phyloP scores from a whole-genome alignment of 495 filamentous ascomycete species.

The Xylaria castorea region DNA sequence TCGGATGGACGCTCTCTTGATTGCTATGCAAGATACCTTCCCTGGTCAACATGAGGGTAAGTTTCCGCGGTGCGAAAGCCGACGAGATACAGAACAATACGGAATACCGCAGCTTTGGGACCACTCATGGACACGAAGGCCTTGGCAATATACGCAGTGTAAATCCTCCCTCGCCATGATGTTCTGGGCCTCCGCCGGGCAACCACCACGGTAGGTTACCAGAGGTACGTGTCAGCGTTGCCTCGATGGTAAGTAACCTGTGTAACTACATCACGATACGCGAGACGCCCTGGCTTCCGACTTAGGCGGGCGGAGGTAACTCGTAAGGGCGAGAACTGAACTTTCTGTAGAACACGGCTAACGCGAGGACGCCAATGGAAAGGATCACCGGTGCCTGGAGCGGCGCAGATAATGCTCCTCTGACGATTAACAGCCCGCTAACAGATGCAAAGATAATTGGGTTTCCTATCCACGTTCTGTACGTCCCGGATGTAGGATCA shows the following conservation, averaged over 20 bases:
- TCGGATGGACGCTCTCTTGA: conserved; percentile 29
- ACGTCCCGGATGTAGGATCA: conserved; percentile 24
- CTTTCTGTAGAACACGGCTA: conserved; percentile 37
- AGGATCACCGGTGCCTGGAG: conserved; percentile 34
- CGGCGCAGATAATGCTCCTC: conserved; percentile 35
- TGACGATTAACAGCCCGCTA: conserved; percentile 33
- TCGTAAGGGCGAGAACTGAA: conserved; percentile 30
- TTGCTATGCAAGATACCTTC: conserved; percentile 12
- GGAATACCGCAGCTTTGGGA: conserved; percentile 37
- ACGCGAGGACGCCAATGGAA: conserved; percentile 35
- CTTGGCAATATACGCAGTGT: conserved; percentile 26
- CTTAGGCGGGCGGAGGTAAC: conserved; percentile 31
- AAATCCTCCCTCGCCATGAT: conserved; percentile 25
- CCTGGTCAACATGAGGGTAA: conserved; percentile 26
- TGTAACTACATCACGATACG: conserved; percentile 15
- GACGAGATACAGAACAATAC: conserved; percentile 36
- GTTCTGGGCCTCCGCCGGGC: conserved; percentile 12
- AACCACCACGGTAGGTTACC: conserved; percentile 21
- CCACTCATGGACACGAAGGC: conserved; percentile 31
- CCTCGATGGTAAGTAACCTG: conserved; percentile 23
- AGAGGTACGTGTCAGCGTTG: conserved; percentile 11
- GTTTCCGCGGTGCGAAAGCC: conserved; percentile 33
- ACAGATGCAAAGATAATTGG: conserved; percentile 30
- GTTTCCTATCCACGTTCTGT: conserved; percentile 32
- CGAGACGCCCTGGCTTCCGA: conserved; percentile 27